phyloP scores from a whole-genome alignment of 2,329 filamentous ascomycete genomes.

The Drechslera avenae region DNA sequence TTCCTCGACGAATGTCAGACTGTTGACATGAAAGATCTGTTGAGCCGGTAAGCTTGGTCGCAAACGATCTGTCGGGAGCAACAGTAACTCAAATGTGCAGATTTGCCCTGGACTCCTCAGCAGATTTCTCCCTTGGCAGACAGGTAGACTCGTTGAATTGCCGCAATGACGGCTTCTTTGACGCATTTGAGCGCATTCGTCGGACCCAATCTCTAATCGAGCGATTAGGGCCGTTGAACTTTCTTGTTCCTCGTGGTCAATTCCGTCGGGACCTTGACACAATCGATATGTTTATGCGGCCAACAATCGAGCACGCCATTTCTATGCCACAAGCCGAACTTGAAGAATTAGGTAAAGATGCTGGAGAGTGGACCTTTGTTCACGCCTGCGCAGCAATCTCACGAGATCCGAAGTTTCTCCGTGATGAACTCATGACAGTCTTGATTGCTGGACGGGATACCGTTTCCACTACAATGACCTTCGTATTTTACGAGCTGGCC shows the following conservation, averaged over 20 bases:
- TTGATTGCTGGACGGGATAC: conserved; percentile 19
- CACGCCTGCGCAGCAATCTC: background rate
- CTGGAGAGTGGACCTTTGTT: background rate
- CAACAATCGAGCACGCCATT: background rate
- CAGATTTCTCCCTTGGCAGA: background rate
- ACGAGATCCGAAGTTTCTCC: conserved; percentile 19
- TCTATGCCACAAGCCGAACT: background rate
- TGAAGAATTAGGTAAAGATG: background rate
- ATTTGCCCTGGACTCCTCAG: background rate
- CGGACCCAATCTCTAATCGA: background rate
- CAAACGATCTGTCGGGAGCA: background rate
- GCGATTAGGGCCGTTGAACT: background rate
- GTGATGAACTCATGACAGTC: conserved; percentile 23
- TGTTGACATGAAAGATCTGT: background rate
- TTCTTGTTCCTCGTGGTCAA: background rate
- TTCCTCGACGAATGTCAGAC: background rate
- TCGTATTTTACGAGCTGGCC: conserved; percentile 31
- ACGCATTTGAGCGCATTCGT: background rate
- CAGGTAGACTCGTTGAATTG: background rate
- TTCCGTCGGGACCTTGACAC: background rate
- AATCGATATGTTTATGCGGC: background rate
- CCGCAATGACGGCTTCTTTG: background rate
- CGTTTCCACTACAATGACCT: conserved; percentile 3
- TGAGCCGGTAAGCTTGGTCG: background rate
- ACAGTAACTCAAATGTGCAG: background rate